phyloP scores from a whole-genome alignment of 768 basidiomycete genomes.

The Phanerochaete carnosa region DNA sequence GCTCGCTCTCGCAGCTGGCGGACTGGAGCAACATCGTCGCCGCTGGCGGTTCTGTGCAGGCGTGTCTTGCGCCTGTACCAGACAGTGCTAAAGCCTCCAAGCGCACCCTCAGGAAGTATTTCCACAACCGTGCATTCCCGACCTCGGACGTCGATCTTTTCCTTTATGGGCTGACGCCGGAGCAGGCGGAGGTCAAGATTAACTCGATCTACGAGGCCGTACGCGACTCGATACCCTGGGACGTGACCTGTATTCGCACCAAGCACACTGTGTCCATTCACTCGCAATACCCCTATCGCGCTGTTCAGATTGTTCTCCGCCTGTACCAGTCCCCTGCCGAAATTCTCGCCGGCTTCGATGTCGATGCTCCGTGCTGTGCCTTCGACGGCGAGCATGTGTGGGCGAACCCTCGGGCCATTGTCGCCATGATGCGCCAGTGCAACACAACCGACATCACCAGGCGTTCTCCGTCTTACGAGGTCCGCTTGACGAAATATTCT shows the following conservation, averaged over 20 bases:
- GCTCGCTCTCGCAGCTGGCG: slow-evolving; percentile 52
- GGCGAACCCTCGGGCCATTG: slow-evolving; percentile 56
- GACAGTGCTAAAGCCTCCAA: slow-evolving; percentile 48
- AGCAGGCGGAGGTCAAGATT: slow-evolving; percentile 62
- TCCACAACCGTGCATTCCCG: slow-evolving; percentile 51
- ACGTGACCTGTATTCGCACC: slow-evolving; percentile 62
- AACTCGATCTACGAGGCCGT: slow-evolving; percentile 58
- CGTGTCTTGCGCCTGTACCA: slow-evolving; percentile 50
- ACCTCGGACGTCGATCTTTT: slow-evolving; percentile 65
- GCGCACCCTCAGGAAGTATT: slow-evolving; percentile 54
- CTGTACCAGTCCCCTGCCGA: slow-evolving; percentile 63
- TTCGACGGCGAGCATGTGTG: slow-evolving; percentile 53
- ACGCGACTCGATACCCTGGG: slow-evolving; percentile 64
- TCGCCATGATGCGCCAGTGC: slow-evolving; percentile 65
- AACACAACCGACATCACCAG: slow-evolving; percentile 61
- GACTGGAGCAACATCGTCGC: slow-evolving; percentile 66
- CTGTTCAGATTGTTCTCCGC: slow-evolving; percentile 64
- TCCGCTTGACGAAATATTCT: slow-evolving; percentile 58
- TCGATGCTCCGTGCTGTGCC: slow-evolving; percentile 60
- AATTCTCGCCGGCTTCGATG: slow-evolving; percentile 64
- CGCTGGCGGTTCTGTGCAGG: slow-evolving; percentile 59
- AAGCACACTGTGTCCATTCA: slow-evolving; percentile 66
- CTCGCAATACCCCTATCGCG: slow-evolving; percentile 62
- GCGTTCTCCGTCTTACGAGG: slow-evolving; percentile 65
- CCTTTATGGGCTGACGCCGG: slow-evolving; percentile 54